phyloP scores from a whole-genome alignment of 108 stramenopile species.

The Thalassiosira profunda region DNA sequence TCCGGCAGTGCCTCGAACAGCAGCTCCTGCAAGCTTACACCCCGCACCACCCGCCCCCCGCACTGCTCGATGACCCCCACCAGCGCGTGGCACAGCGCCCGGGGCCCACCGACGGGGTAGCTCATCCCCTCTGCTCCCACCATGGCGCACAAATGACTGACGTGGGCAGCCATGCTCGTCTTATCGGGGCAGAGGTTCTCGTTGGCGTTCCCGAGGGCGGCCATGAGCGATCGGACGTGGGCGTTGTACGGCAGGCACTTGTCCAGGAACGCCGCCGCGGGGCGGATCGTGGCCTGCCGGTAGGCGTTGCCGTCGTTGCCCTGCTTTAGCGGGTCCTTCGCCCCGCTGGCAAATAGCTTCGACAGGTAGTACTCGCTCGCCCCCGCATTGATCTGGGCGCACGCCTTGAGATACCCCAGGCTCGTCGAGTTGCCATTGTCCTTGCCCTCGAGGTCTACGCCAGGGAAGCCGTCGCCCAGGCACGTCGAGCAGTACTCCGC shows the following conservation, averaged over 20 bases:
- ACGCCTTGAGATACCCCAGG: constrained; percentile 64
- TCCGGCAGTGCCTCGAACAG: constrained; percentile 43
- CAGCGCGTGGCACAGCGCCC: constrained; percentile 85
- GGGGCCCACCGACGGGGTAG: constrained; percentile 89
- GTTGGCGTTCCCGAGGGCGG: constrained; percentile 83
- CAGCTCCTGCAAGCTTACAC: constrained; percentile 62
- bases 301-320: constrained; percentile 45
- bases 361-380: constrained; percentile 75
- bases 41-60: constrained; percentile 75
- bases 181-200: constrained; percentile 81
- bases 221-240: constrained; percentile 81
- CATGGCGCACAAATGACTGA: constrained; percentile 70
- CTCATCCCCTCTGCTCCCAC: constrained; percentile 78
- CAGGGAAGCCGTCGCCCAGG: constrained; percentile 83
- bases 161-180: constrained; percentile 89
- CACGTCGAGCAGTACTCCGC: constrained; percentile 71
- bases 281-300: constrained; percentile 64
- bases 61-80: constrained; percentile 77
- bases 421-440: constrained; percentile 57
- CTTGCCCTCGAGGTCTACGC: constrained; percentile 49
- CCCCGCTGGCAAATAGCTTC: constrained; percentile 59
- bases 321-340: no score
- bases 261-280: constrained; percentile 73
- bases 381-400: constrained; percentile 63
- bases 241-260: constrained; percentile 77